Evolutionary conservation across 1,284 basidiomycete species (phyloP).

Genomic region (Trichosporon sp.): DNA sequence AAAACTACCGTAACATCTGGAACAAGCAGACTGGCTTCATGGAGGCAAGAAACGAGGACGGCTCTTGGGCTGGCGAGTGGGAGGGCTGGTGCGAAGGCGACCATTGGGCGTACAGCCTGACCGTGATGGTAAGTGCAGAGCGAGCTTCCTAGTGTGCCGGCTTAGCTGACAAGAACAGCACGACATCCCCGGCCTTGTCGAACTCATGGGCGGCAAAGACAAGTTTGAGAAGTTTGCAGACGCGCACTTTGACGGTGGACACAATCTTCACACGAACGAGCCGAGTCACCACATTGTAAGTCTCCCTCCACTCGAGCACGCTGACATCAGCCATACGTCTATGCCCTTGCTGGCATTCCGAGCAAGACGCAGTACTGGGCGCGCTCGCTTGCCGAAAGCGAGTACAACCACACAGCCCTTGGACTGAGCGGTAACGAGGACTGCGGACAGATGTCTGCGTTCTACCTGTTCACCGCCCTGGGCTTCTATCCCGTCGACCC

Average conservation of each 20-base stretch:
- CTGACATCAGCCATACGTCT: slow-evolving; percentile 60
- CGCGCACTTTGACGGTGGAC: slow-evolving; percentile 69
- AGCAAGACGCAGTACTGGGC: slow-evolving; percentile 66
- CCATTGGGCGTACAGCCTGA: slow-evolving; percentile 75
- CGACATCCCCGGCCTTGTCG: slow-evolving; percentile 61
- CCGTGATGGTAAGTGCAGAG: slow-evolving; percentile 51
- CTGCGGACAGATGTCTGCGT: slow-evolving; percentile 82
- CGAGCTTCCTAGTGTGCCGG: neutral
- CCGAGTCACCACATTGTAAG: slow-evolving; percentile 48
- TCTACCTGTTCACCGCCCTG: slow-evolving; percentile 74
- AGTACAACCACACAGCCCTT: slow-evolving; percentile 62
- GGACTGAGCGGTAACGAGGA: slow-evolving; percentile 64
- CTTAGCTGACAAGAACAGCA: slow-evolving; percentile 24
- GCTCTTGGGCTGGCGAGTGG: slow-evolving; percentile 64
- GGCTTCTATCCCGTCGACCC: slow-evolving; percentile 85
- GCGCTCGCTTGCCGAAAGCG: slow-evolving; percentile 57
- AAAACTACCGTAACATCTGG: slow-evolving; percentile 59
- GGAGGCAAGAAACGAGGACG: slow-evolving; percentile 66
- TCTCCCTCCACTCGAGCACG: neutral
- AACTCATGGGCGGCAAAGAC: slow-evolving; percentile 59
- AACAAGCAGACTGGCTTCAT: slow-evolving; percentile 70
- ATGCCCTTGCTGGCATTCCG: slow-evolving; percentile 63
- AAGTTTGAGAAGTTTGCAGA: slow-evolving; percentile 65
- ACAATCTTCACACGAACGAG: slow-evolving; percentile 80
- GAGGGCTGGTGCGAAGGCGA: slow-evolving; percentile 77